Base-by-base conservation (phyloP, 805 yeast genomes). In the Yarrowia divulgata region DNA sequence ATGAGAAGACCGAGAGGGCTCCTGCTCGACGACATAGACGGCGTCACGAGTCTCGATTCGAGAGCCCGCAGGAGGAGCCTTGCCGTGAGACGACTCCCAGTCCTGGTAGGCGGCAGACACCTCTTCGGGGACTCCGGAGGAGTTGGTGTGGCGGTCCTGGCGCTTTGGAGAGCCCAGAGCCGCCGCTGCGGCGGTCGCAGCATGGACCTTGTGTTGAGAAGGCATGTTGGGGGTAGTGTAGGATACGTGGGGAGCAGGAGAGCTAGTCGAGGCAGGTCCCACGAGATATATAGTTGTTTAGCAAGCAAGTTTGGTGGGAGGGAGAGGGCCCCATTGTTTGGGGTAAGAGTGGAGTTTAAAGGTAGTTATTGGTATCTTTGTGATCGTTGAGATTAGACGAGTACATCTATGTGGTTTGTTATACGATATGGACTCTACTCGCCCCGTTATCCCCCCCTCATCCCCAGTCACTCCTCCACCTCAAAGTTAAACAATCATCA, bases 171-270 rank as follows among this genome's bases (percentile, higher is more conserved):
- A 60, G 35, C 66, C 66, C 19, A 60, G 66, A n/a, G 52, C 66
- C 23, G 66, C 66, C 12, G 69, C 69, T 8, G 52, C 70, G 13
- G 66, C 66, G 42, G 66, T 45, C 18, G 66, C 63, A 29, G 63
- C 63, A 57, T 57, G 63, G 39, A 57, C 48, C 29, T 37, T 57
- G 34, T 57, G 46, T 42, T 57, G 63, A 10, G 46, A 19, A n/a
- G 63, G 63, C 63, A 57, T 57, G 46, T 29, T 45, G 32, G 12
- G 32, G 18, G 7, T 14, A 19, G 23, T 29, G 63, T 8, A 39
- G 29, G 29, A 4, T 23, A 23, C 29, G 29, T 23, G 29, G 29
- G 29, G 29, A 23, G 29, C 29, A 23, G 29, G 29, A 23, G 37
- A 40, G 23, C 2, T 5, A 8, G 48, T 6, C 14, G 9, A 40